These are phyloP conservation scores for Heterobasidion annosum DNA, from an alignment of 1,284 basidiomycete species.

Conservation along the genomic window DNA sequence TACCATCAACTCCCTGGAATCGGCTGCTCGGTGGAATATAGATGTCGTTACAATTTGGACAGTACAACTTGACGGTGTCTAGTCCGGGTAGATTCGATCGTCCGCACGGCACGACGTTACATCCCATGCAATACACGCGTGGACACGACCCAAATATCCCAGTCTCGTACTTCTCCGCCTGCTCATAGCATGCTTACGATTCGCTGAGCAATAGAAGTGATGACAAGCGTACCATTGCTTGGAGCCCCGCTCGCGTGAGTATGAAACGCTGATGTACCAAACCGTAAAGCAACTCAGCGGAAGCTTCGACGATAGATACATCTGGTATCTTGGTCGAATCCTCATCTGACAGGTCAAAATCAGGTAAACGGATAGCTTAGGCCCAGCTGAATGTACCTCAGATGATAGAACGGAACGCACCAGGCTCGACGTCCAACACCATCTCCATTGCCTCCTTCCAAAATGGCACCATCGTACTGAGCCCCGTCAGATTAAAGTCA, in stretches of 20 bases:
- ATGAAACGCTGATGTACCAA: slow-evolving; percentile 98
- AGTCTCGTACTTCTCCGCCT: slow-evolving; percentile 95
- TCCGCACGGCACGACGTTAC: slow-evolving; percentile 92
- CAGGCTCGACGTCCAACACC: slow-evolving; percentile 99
- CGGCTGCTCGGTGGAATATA: slow-evolving; percentile 93
- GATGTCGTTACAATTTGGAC: slow-evolving; percentile 97
- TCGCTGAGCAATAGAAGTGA: slow-evolving; percentile 11
- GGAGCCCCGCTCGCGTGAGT: slow-evolving; percentile 87
- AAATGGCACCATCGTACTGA: slow-evolving; percentile 93
- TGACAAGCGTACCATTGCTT: slow-evolving; percentile 75
- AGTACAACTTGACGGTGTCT: slow-evolving; percentile 98
- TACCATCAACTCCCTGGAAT: slow-evolving; percentile 94
- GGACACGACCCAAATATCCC: slow-evolving; percentile 94
- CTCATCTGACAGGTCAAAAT: slow-evolving; percentile 51
- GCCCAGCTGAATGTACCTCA: not conserved
- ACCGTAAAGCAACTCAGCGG: slow-evolving; percentile 95
- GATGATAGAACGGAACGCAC: slow-evolving; percentile 35
- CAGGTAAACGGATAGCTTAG: not conserved
- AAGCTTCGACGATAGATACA: slow-evolving; percentile 96
- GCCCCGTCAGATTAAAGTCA: slow-evolving; percentile 97
- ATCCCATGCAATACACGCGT: slow-evolving; percentile 87
- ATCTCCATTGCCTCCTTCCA: slow-evolving; percentile 99
- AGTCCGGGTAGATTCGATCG: slow-evolving; percentile 95
- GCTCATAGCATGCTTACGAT: slow-evolving; percentile 2
- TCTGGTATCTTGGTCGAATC: slow-evolving; percentile 89